Evolutionary conservation across 495 filamentous ascomycete genomes (phyloP).

Genomic region (Trichoderma virens): DNA sequence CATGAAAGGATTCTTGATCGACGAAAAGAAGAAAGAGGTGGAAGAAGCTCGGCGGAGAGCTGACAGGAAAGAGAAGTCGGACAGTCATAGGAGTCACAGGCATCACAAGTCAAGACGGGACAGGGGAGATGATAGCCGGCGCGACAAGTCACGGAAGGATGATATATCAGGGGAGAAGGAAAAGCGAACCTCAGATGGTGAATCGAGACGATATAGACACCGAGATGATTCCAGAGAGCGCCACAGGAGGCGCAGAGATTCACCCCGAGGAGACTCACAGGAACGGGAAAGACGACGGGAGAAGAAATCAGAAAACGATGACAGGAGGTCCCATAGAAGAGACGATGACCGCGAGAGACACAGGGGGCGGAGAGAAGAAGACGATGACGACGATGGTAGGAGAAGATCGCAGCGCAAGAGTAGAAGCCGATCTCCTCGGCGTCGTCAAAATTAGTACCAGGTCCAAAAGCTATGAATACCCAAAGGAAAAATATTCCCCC

Average conservation of each 20-base stretch:
- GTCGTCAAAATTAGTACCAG: background rate
- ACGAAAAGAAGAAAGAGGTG: constrained; percentile 85
- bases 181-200: constrained; percentile 19
- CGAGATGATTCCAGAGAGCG: constrained; percentile 14
- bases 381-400: background rate
- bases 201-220: constrained; percentile 22
- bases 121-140: constrained; percentile 17
- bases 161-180: constrained; percentile 15
- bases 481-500: background rate
- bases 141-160: constrained; percentile 17
- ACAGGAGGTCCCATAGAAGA: background rate
- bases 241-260: constrained; percentile 8
- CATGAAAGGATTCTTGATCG: constrained; percentile 84
- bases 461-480: background rate
- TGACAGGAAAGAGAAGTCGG: constrained; percentile 32
- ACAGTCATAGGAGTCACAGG: constrained; percentile 50
- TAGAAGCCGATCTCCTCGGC: constrained; percentile 10
- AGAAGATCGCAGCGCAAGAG: background rate
- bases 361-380: background rate
- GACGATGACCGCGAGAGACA: constrained; percentile 1
- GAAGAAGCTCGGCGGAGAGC: constrained; percentile 55
- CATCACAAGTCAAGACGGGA: constrained; percentile 29
- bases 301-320: background rate
- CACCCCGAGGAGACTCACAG: background rate
- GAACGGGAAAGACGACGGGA: background rate